phyloP scores from a whole-genome alignment of 495 filamentous ascomycete species.

The Podospora tetraspora region DNA sequence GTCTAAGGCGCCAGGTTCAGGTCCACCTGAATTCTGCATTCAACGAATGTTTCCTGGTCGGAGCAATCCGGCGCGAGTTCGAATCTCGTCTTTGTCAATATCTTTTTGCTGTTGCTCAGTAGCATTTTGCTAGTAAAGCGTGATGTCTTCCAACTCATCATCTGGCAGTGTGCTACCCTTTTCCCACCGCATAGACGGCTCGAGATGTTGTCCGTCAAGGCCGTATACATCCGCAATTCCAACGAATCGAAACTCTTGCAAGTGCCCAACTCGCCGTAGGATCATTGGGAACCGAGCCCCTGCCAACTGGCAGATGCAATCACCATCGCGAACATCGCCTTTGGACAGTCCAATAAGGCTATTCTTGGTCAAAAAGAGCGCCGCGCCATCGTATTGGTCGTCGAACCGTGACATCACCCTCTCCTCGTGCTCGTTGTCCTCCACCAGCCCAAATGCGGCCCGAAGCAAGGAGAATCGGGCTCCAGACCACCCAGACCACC shows the following conservation, averaged over 20 bases:
- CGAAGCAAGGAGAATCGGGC: no score
- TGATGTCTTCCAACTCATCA: not conserved
- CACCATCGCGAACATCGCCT: not conserved
- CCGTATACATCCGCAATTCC: not conserved
- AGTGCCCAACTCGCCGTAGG: not conserved
- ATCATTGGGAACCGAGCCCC: not conserved
- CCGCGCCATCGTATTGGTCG: not conserved
- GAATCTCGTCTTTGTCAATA: slow-evolving; percentile 5
- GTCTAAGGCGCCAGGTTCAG: slow-evolving; percentile 7
- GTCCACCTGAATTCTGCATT: slow-evolving; percentile 5
- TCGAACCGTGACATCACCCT: not conserved
- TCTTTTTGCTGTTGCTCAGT: not conserved
- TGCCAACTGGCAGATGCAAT: not conserved
- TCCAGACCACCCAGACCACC: no score
- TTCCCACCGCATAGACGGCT: not conserved
- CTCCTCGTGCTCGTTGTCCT: not conserved
- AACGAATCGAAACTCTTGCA: not conserved
- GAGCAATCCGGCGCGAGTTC: slow-evolving; percentile 6
- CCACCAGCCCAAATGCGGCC: no score
- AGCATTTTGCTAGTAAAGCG: not conserved
- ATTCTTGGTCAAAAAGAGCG: not conserved
- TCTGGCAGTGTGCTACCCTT: not conserved
- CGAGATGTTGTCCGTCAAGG: not conserved
- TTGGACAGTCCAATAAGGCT: not conserved
- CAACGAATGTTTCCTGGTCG: slow-evolving; percentile 2